These are phyloP conservation scores for Mariannaea sp. DNA, from an alignment of 2,329 filamentous ascomycete genomes.

Conservation along the genomic window DNA sequence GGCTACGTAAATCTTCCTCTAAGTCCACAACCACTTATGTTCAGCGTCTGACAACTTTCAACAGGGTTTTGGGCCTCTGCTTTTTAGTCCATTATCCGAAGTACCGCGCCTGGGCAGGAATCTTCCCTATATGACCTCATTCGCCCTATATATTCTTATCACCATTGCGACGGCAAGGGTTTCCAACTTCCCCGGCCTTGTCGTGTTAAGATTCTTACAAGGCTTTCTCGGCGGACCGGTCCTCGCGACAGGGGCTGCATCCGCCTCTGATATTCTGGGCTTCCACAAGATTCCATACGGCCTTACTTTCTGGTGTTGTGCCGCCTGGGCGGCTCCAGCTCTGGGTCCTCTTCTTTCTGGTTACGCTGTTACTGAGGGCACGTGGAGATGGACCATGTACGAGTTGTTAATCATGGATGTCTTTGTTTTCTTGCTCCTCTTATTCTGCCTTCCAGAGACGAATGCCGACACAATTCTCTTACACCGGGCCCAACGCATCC, in stretches of 20 bases:
- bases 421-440: no score
- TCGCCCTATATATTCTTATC: conserved; percentile 62
- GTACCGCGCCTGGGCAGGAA: conserved; percentile 51
- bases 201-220: conserved; percentile 57
- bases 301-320: conserved; percentile 41
- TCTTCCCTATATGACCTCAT: conserved; percentile 60
- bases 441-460: no score
- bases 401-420: neutral
- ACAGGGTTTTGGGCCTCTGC: neutral
- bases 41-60: no score
- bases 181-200: conserved; percentile 57
- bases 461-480: no score
- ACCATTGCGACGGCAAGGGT: conserved; percentile 58
- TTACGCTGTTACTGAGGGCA: conserved; percentile 14
- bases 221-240: conserved; percentile 45
- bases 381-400: conserved; percentile 4
- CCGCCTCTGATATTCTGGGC: conserved; percentile 29
- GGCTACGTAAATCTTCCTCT: neutral
- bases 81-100: neutral
- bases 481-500: no score
- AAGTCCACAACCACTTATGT: no score
- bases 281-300: neutral
- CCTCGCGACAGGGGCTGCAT: conserved; percentile 35
- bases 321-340: conserved; percentile 43
- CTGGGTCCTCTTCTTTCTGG: conserved; percentile 18